Base-by-base conservation (phyloP, 257 asterid species). In the Nicotiana knightiana region DNA sequence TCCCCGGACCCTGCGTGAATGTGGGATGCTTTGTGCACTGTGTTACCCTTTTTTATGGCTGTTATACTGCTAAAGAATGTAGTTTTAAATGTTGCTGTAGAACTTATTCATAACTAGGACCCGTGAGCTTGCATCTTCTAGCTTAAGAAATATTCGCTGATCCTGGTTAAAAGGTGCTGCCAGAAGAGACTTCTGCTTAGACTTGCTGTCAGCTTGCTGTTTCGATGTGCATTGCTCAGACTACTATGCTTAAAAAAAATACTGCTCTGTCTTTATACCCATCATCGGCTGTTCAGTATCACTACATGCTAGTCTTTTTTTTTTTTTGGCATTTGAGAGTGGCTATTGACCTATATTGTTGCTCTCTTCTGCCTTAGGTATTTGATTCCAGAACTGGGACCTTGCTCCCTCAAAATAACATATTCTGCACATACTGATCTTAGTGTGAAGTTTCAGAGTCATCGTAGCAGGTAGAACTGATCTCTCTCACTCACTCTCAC, bases 391-490 rank as follows among this genome's bases (percentile, higher is more conserved):
- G 93, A 93, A 67, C 94, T 95, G 51, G 97, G 97, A 46, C 96
- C 97, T n/a, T 95, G 99, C 85, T 84, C 94, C 61, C 97, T 95
- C 73, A 89, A 90, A 87, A 92, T 95, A 81, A 93, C 97, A 32
- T 95, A 92, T 86, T 95, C 99, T 53, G 99, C 98, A 10, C 99
- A 95, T 86, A 95, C 97, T 68, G 99, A 95, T 85, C 87, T 95
- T 89, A 95, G 94, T 33, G 99, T 95, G 61, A 95, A 95, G 87
- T 95, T 95, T 85, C 99, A 95, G 90, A 90, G 96, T 86, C 97
- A 95, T 82, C 98, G 98, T 83, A 92, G 94, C 84, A 90, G 95
- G 93, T 91, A 64, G 46, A 64, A 65, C 21, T 26, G 62, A 15
- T 73, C 37, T 48, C 79, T 73, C 79, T 51, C 17, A 0, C 57